Evolutionary conservation across 2,329 filamentous ascomycete genomes (phyloP).

Genomic region (Alternaria solani): DNA sequence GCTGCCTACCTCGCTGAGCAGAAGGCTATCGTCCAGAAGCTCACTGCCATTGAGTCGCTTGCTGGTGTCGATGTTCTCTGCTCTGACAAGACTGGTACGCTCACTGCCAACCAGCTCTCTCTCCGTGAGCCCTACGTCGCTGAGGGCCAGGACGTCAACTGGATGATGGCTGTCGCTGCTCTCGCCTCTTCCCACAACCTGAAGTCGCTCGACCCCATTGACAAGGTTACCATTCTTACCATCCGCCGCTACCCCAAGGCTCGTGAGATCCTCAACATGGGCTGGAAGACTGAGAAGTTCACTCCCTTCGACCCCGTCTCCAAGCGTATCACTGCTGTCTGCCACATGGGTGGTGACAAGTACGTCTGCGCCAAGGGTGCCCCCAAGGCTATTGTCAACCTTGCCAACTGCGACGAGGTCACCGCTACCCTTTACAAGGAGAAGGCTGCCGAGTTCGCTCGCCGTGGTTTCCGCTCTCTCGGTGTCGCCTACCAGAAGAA

Average conservation of each 20-base stretch:
- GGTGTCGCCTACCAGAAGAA: conserved; percentile 82
- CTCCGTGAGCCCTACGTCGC: conserved; percentile 80
- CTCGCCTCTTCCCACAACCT: conserved; percentile 81
- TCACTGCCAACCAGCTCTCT: conserved; percentile 77
- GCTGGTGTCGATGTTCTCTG: conserved; percentile 76
- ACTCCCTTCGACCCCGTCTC: conserved; percentile 81
- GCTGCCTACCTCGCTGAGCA: conserved; percentile 79
- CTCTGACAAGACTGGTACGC: conserved; percentile 83
- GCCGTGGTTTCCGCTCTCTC: conserved; percentile 80
- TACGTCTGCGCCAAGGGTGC: conserved; percentile 81
- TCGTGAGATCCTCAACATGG: conserved; percentile 75
- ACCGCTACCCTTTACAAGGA: conserved; percentile 72
- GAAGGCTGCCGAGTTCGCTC: conserved; percentile 78
- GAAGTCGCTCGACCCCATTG: conserved; percentile 79
- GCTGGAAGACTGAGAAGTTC: conserved; percentile 81
- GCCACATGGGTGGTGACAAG: conserved; percentile 72
- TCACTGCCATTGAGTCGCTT: conserved; percentile 76
- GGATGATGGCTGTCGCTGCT: conserved; percentile 84
- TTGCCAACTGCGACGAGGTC: conserved; percentile 72
- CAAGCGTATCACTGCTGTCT: conserved; percentile 78
- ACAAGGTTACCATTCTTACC: conserved; percentile 80
- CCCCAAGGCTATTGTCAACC: conserved; percentile 75
- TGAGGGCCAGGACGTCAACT: conserved; percentile 80
- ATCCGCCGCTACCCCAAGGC: conserved; percentile 80
- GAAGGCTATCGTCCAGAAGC: conserved; percentile 81